phyloP scores from a whole-genome alignment of 208 protist species.

The Zelonia costaricensis region DNA sequence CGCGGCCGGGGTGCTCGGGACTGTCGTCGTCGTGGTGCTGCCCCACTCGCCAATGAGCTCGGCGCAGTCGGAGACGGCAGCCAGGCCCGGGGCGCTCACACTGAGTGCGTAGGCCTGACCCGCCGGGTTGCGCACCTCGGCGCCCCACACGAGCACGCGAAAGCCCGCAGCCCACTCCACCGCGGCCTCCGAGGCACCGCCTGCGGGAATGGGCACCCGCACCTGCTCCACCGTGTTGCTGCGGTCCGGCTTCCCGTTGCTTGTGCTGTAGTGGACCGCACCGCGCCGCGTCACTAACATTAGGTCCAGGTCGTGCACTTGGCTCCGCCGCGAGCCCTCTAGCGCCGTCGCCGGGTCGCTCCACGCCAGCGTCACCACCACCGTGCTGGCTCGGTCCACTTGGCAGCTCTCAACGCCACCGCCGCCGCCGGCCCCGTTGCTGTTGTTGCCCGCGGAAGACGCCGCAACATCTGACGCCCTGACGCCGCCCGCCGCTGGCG shows the following conservation, averaged over 20 bases:
- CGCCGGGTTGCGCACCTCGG: slow-evolving; percentile 28
- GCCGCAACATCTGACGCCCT: too few species aligned
- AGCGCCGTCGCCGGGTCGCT: slow-evolving; percentile 62
- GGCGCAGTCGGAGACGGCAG: slow-evolving; percentile 14
- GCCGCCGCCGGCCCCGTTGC: too few species aligned
- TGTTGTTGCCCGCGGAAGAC: too few species aligned
- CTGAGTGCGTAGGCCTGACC: slow-evolving; percentile 60
- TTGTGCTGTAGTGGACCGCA: slow-evolving; percentile 45
- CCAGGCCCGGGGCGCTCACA: slow-evolving; percentile 61
- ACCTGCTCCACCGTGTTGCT: slow-evolving; percentile 69
- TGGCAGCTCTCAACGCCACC: neutral
- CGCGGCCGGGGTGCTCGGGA: neutral
- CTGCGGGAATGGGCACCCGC: slow-evolving; percentile 23
- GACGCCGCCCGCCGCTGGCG: too few species aligned
- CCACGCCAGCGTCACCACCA: slow-evolving; percentile 84
- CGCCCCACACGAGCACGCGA: slow-evolving; percentile 62
- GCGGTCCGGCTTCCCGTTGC: slow-evolving; percentile 26
- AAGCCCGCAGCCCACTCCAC: slow-evolving; percentile 29
- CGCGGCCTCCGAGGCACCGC: neutral
- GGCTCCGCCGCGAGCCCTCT: slow-evolving; percentile 49
- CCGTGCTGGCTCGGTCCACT: slow-evolving; percentile 4
- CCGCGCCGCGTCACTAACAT: slow-evolving; percentile 58
- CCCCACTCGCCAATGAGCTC: slow-evolving; percentile 15
- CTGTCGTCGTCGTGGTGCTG: neutral
- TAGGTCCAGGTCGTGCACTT: slow-evolving; percentile 88